These are phyloP conservation scores for Boletus tomentosulus DNA, from an alignment of 768 basidiomycete genomes.

Conservation along the genomic window DNA sequence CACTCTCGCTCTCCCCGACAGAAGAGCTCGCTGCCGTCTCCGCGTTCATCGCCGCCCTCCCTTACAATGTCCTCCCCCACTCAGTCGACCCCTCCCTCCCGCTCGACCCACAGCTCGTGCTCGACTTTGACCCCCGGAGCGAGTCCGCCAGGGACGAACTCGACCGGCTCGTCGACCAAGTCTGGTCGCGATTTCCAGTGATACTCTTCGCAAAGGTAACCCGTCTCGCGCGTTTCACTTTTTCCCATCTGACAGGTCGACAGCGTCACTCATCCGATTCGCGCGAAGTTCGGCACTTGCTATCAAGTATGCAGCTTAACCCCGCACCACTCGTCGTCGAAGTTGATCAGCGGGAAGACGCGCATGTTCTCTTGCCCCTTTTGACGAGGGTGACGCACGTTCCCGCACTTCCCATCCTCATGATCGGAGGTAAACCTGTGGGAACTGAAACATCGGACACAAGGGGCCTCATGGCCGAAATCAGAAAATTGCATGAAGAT, in stretches of 20 bases:
- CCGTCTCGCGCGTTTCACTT: conserved; percentile 9
- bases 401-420: conserved; percentile 57
- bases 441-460: conserved; percentile 31
- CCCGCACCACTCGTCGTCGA: conserved; percentile 68
- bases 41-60: conserved; percentile 67
- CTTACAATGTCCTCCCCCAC: conserved; percentile 70
- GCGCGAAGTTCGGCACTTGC: conserved; percentile 60
- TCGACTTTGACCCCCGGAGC: conserved; percentile 78
- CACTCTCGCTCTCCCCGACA: conserved; percentile 44
- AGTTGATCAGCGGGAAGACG: conserved; percentile 70
- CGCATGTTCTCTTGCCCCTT: conserved; percentile 56
- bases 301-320: conserved; percentile 51
- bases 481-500: conserved; percentile 45
- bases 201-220: conserved; percentile 69
- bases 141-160: conserved; percentile 60
- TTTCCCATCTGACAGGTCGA: neutral
- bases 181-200: conserved; percentile 72
- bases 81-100: conserved; percentile 58
- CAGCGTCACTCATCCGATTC: conserved; percentile 62
- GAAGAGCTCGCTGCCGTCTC: conserved; percentile 76
- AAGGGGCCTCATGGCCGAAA: conserved; percentile 37
- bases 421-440: conserved; percentile 61
- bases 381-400: conserved; percentile 56
- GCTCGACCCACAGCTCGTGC: conserved; percentile 75
- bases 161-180: conserved; percentile 51